Base-by-base conservation (phyloP, 225 moss, liverwort and hornwort species). In the Thuidium tamariscinum region DNA sequence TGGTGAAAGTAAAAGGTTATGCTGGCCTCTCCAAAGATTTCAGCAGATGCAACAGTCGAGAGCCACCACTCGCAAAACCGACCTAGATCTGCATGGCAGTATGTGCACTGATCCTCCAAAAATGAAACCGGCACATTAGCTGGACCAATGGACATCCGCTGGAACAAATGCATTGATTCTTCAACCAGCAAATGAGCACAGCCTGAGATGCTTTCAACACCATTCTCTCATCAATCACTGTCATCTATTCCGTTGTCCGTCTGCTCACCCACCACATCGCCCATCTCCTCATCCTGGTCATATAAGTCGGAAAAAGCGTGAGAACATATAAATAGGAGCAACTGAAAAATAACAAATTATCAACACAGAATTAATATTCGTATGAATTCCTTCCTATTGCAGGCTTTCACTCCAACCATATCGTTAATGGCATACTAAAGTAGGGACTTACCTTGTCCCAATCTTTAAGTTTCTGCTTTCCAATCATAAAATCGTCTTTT, bases 401-500 rank as follows among this genome's bases (percentile, higher is more conserved):
- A 79, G 22, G 59, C 63, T 37, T 56, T 46, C 64, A 62, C 60
- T 74, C 19, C 26, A 64, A 56, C 44, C 25, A 62, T n/a, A n/a
- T 70, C 39, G 34, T 54, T 55, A 16, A 85, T 10, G 52, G 54
- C 66, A 34, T 16, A 63, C 32, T 16, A 68, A 46, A 67, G 83
- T 68, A 83, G 56, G 55, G 36, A 56, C 84, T 86, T 75, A 93
- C 93, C 92, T 97, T 94, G 87, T 97, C 96, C 96, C 96, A 97
- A 81, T 95, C 95, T 83, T 95, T 92, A 23, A 95, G 90, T 82
- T 94, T 97, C 65, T 92, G 86, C 27, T 91, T 95, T 67, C 96
- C 95, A 88, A 95, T 85, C 95, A 97, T 95, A 66, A 97, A 97
- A 82, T 93, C 91, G 67, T 93, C 92, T 83, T 92, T 93, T 7